Percentiles rank a stretch among this genome's conserved stretches.
Evolutionary conservation across 2,329 filamentous ascomycete genomes (phyloP).

Genomic region (Cladosporium sphaerospermum): DNA sequence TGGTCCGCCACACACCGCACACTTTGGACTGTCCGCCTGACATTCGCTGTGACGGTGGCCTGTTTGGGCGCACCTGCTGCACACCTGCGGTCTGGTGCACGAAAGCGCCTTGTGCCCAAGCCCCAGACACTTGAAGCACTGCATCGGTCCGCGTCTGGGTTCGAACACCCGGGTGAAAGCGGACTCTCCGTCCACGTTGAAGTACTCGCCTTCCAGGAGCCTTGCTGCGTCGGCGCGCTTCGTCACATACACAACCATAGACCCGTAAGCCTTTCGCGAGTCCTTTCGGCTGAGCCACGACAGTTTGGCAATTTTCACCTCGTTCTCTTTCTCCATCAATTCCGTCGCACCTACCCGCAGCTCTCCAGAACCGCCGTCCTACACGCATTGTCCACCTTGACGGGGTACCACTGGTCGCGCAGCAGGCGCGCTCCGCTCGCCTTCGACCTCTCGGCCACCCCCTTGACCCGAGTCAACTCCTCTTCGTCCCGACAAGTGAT

Average conservation of each 20-base stretch:
- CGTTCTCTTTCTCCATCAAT: constrained; percentile 12
- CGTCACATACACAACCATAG: constrained; percentile 11
- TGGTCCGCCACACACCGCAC: not conserved
- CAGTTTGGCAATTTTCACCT: constrained; percentile 8
- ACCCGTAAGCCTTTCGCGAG: constrained; percentile 8
- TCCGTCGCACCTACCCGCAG: not conserved
- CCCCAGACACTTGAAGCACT: not conserved
- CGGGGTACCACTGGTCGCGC: constrained; percentile 10
- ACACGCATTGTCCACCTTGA: constrained; percentile 12
- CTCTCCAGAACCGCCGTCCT: constrained; percentile 7
- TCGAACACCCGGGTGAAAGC: not conserved
- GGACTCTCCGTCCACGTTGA: not conserved
- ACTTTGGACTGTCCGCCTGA: too few species aligned
- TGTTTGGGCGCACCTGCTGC: not conserved
- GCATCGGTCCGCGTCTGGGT: not conserved
- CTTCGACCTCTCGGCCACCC: constrained; percentile 2
- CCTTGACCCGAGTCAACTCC: constrained; percentile 2
- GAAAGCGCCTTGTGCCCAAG: not conserved
- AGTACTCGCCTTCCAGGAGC: constrained; percentile 1
- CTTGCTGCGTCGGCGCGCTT: constrained; percentile 4
- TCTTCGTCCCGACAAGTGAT: constrained; percentile 4
- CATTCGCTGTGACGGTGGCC: not conserved
- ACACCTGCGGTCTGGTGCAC: not conserved
- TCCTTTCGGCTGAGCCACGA: constrained; percentile 12
- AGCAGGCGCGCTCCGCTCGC: not conserved